Conservation (phyloP, 495 filamentous ascomycete species). For the Bacidia rubella region DNA sequence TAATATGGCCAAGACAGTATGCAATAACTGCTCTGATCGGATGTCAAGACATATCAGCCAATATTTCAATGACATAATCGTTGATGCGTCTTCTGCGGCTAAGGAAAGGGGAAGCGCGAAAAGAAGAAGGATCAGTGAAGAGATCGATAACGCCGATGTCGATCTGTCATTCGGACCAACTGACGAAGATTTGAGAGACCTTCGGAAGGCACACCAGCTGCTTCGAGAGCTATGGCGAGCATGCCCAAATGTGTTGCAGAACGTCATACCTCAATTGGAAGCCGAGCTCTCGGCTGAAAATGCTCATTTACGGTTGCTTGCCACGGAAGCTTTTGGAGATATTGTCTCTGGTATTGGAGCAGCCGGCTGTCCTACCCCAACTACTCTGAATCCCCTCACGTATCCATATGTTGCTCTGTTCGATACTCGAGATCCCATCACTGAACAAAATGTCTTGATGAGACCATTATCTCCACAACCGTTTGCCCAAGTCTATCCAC, state of each 20-base stretch:
- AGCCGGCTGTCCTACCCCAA: constrained; percentile 63
- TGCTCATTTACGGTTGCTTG: constrained; percentile 66
- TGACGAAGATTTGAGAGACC: constrained; percentile 72
- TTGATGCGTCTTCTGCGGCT: constrained; percentile 56
- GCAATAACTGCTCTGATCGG: constrained; percentile 76
- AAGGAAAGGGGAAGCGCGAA: constrained; percentile 29
- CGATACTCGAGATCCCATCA: constrained; percentile 36
- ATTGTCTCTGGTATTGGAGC: constrained; percentile 85
- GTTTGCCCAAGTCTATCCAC: constrained; percentile 65
- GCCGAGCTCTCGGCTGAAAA: constrained; percentile 86
- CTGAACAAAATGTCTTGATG: constrained; percentile 52
- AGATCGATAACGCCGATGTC: constrained; percentile 59
- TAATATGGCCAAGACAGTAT: constrained; percentile 89
- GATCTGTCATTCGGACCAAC: constrained; percentile 45
- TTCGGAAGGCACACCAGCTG: constrained; percentile 77
- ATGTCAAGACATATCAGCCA: constrained; percentile 90
- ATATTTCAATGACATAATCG: constrained; percentile 94
- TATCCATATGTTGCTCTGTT: constrained; percentile 64
- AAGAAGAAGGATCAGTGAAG: constrained; percentile 35
- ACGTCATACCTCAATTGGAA: constrained; percentile 89
- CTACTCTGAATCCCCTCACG: constrained; percentile 59
- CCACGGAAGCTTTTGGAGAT: constrained; percentile 87
- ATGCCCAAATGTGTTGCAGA: constrained; percentile 73
- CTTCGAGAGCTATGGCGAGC: constrained; percentile 91
- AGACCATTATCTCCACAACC: constrained; percentile 71